Evolutionary conservation across 2,329 filamentous ascomycete genomes (phyloP).

Genomic region (Chaetomiaceae sp.): DNA sequence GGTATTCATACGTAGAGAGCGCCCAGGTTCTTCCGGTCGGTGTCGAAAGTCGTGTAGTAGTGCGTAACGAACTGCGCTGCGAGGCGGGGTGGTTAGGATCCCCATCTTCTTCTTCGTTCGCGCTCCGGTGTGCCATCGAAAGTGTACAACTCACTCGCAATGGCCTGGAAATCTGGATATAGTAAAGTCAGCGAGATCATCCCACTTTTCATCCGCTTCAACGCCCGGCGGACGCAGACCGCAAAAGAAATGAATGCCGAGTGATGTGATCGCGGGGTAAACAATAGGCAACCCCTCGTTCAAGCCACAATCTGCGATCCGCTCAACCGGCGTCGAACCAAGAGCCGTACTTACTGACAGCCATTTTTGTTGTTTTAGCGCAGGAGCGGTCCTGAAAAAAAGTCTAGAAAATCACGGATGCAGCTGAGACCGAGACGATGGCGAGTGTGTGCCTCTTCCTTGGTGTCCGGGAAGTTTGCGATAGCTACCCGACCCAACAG

Average conservation of each 20-base stretch:
- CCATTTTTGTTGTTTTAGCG: slow-evolving; percentile 19
- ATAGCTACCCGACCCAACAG: slow-evolving; percentile 15
- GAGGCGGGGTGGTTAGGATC: background rate
- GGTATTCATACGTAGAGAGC: slow-evolving; percentile 72
- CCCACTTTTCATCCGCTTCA: no score
- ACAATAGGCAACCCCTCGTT: slow-evolving; percentile 11
- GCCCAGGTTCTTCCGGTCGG: slow-evolving; percentile 59
- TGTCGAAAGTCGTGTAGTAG: slow-evolving; percentile 89
- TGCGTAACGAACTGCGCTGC: slow-evolving; percentile 81
- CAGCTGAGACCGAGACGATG: background rate
- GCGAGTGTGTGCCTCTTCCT: no score
- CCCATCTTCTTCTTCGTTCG: no score
- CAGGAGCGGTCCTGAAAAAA: background rate
- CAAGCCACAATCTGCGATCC: background rate
- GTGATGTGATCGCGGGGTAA: slow-evolving; percentile 22
- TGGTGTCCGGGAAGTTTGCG: no score
- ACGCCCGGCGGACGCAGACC: no score
- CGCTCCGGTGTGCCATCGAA: no score
- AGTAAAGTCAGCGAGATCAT: slow-evolving; percentile 21
- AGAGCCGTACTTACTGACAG: slow-evolving; percentile 12
- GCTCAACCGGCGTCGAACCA: background rate
- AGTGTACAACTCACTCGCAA: slow-evolving; percentile 42
- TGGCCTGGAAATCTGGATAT: slow-evolving; percentile 39
- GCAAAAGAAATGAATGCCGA: no score
- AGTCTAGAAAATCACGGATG: background rate